Percentiles rank a stretch among this genome's conserved stretches.
Conservation (phyloP, 1,284 basidiomycete species). For the Cutaneotrichosporon spelunceum region DNA sequence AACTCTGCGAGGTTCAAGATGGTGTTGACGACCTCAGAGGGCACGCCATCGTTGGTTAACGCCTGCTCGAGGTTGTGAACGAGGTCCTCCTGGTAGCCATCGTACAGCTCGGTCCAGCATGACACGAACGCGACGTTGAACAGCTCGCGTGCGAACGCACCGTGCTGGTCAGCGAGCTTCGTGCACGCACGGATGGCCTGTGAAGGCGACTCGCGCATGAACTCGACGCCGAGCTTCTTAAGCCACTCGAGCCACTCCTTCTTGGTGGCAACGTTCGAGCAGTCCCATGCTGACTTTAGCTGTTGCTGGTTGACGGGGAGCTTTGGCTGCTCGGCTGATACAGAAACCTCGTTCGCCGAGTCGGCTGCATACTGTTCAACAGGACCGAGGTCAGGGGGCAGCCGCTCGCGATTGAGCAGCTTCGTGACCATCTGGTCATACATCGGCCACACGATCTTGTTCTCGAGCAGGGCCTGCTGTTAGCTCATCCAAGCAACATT, state of each 20-base stretch:
- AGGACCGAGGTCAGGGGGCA: slow-evolving; percentile 63
- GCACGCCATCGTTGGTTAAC: slow-evolving; percentile 73
- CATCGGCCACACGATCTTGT: slow-evolving; percentile 75
- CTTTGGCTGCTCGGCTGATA: slow-evolving; percentile 68
- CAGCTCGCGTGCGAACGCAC: slow-evolving; percentile 85
- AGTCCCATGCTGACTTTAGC: slow-evolving; percentile 96
- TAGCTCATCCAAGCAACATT: neutral
- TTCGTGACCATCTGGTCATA: slow-evolving; percentile 88
- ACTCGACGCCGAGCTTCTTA: slow-evolving; percentile 86
- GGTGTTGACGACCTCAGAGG: slow-evolving; percentile 88
- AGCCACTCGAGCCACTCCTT: slow-evolving; percentile 98
- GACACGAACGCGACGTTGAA: slow-evolving; percentile 99
- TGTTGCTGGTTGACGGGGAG: slow-evolving; percentile 97
- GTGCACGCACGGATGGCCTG: slow-evolving; percentile 95
- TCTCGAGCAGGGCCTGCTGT: slow-evolving; percentile 67
- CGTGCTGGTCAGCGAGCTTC: slow-evolving; percentile 86
- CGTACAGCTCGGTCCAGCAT: slow-evolving; percentile 95
- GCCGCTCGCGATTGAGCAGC: slow-evolving; percentile 83
- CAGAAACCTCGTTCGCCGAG: slow-evolving; percentile 26
- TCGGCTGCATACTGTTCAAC: slow-evolving; percentile 52
- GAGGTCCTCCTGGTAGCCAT: slow-evolving; percentile 93
- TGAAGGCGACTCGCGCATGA: slow-evolving; percentile 97
- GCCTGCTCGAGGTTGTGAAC: slow-evolving; percentile 87
- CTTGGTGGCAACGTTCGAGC: slow-evolving; percentile 69
- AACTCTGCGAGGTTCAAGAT: slow-evolving; percentile 97